Evolutionary conservation across 768 basidiomycete species (phyloP), one percentile per base, ranked within the genome.

Genomic region (Lentinula detonsa): DNA sequence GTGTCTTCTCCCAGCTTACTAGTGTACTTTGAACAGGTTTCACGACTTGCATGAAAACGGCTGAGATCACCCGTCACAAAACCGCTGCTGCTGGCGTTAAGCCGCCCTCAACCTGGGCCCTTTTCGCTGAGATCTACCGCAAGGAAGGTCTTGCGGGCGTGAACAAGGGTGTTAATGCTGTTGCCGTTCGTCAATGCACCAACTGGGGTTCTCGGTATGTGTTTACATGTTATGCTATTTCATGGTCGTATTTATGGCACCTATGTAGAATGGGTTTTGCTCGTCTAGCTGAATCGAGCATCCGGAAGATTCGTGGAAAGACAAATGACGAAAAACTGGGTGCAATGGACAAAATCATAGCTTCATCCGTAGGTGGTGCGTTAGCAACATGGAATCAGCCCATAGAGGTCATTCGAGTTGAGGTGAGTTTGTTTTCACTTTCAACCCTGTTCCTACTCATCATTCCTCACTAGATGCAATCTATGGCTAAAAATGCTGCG

Each of bases 31-130:
- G 50, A 59, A 43, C 65, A 97, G 95, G 96, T 67, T 94, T 98
- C 79, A 96, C 94, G 76, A 98, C 96, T 46, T 97, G 94, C 75
- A 99, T 99, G 97, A 99, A 99, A 77, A 99, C 97, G 21, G 97
- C 85, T 64, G 95, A 96, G 75, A 98, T 98, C 66, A 98, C 95
- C 52, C 88, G 95, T 67, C 90, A 91, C 70, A 99, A 99, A 75
- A 90, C 93, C 67, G 91, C 87, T 23, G 85, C 88, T 15, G 73
- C 83, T 33, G 97, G 97, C 43, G 81, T 87, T 45, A 88, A 92
- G 70, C 93, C 94, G 10, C 90, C 88, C 57, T 93, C 91, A 57
- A 98, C 96, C 1, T 95, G 93, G 87, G 88, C 88, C 48, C 88
- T 98, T 54, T 99, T 98, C 71, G 86, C 81, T 65, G 95, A 98